Evolutionary conservation across 257 asterid species (phyloP), one percentile per base, ranked within the genome.

Genomic region (Ophiorrhiza pumila): DNA sequence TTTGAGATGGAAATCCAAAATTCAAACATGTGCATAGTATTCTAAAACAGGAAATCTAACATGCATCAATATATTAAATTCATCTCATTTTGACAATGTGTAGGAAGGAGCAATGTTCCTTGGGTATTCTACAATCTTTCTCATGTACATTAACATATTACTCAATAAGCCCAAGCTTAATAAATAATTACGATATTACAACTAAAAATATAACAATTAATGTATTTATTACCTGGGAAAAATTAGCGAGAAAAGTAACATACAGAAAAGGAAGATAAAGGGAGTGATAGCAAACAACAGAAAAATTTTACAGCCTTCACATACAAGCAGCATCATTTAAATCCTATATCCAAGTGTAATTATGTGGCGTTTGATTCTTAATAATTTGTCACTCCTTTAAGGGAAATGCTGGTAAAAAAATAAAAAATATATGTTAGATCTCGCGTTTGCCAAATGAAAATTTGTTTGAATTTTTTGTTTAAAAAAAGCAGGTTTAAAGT

Each of bases 231-330:
- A 92, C 98, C 97, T 80, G 91, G 88, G 88, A 90, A 77, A 92
- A 90, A 79, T 89, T 96, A 0, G 97, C 89, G 43, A 90, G 85
- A 80, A 92, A 90, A 35, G 87, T 83, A 52, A 78, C 84, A 42
- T 88, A 89, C 17, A 90, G 83, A 68, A 85, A 86, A 46, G 96
- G 95, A 75, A 90, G 91, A 89, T 90, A 92, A 43, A 92, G 86
- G 71, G 93, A 75, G 87, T 88, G 98, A 42, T 82, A 82, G 78
- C 92, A 86, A 66, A 88, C 78, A 43, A 79, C 75, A 11, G 86
- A 57, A 35, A 90, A 74, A 79, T 83, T 85, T 80, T 82, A 86
- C 86, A 90, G 73, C 98, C 98, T 90, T 90, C 75, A 84, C 42
- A 74, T 35, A 73, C 22, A 50, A 31, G 1, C 55, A 39, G 49